Conservation (phyloP, 2,329 filamentous ascomycete species). For the Hypoxylon sp. region DNA sequence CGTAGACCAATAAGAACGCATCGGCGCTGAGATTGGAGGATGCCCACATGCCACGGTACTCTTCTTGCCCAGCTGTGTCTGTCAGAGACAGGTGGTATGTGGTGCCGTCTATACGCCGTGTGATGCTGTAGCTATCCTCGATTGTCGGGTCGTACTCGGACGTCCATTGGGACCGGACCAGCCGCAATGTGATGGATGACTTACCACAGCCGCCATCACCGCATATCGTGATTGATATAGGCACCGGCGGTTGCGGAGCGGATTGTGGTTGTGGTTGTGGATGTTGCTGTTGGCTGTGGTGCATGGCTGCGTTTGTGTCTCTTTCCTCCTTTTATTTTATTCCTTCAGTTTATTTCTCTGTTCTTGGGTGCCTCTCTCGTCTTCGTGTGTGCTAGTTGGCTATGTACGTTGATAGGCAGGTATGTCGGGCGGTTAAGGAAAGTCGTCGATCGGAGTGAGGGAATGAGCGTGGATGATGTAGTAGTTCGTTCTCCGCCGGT, state of each 20-base stretch:
- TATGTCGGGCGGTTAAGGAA: slow-evolving; percentile 1
- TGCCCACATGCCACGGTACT: slow-evolving; percentile 90
- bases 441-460: slow-evolving; percentile 11
- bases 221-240: slow-evolving; percentile 85
- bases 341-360: slow-evolving; percentile 7
- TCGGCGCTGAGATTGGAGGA: slow-evolving; percentile 83
- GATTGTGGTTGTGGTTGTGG: slow-evolving; percentile 39
- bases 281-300: slow-evolving; percentile 34
- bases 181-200: slow-evolving; percentile 85
- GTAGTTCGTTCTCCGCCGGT: slow-evolving; percentile 20
- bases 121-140: slow-evolving; percentile 88
- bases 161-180: slow-evolving; percentile 87
- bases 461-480: slow-evolving; percentile 15
- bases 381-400: neutral
- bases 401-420: slow-evolving; percentile 4
- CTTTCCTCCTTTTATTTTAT: slow-evolving; percentile 6
- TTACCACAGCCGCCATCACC: slow-evolving; percentile 89
- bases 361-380: slow-evolving; percentile 10
- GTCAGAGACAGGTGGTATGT: slow-evolving; percentile 84
- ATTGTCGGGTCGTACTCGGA: slow-evolving; percentile 86
- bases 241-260: slow-evolving; percentile 62
- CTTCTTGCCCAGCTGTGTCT: slow-evolving; percentile 90
- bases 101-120: slow-evolving; percentile 83
- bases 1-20: slow-evolving; percentile 89
- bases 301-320: slow-evolving; percentile 33